Evolutionary conservation across 1,139 yeast genomes (phyloP), one percentile per base, ranked within the genome.

Genomic region (Pneumocystis murina): DNA sequence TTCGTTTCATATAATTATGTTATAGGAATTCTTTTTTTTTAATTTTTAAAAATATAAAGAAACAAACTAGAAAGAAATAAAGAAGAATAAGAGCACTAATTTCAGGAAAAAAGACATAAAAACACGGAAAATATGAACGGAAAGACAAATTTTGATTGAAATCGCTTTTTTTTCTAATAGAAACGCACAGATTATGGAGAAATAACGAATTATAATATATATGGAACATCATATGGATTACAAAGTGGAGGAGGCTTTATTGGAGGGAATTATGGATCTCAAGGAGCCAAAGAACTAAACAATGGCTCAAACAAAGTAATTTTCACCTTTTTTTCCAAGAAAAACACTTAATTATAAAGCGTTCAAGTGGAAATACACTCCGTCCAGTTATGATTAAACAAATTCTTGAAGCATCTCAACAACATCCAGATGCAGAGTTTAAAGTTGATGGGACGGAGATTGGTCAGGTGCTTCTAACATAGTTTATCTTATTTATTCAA

Each of bases 321-420:
- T 33, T 33, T 33, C 1, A 4, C 35, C 8, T 33, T 33, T 33
- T 33, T 33, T 33, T 33, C 6, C 35, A 6, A 1, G 8, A 33
- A 33, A 33, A 33, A 33, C 4, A 33, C 35, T 33, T 6, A 33
- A 41, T 41, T 17, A 17, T 41, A 6, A 33, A 48, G 55, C 55
- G 55, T 24, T 24, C 55, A 48, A 48, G n/a, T 48, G 55, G 55
- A 12, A 48, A 48, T 48, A 48, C 55, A 2, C 55, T 58, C 54
- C 85, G 90, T 0, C 95, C 97, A 0, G 92, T 89, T 16, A 88
- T 96, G 1, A 84, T 90, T 70, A 86, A 86, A 71, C 95, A 87
- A 74, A 79, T 89, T 66, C 76, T 80, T 66, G 88, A 84, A 62
- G 83, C 94, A 5, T 76, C 79, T 30, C 88, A 84, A 68, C 71